Evolutionary conservation across 2,329 filamentous ascomycete species (phyloP).

Genomic region (Emericellopsis atlantica): DNA sequence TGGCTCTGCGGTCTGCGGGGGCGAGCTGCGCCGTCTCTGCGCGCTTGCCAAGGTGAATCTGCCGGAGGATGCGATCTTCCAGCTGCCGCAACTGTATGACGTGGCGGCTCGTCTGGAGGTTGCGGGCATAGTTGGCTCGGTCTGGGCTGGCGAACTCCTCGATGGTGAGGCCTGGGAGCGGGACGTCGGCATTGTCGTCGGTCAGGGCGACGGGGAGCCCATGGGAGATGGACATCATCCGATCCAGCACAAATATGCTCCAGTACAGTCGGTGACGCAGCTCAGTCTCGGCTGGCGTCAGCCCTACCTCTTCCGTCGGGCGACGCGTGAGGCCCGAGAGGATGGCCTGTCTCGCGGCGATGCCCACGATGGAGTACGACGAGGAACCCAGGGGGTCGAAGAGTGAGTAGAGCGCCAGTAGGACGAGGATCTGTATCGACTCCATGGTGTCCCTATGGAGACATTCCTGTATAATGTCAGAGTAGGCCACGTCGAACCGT

Average conservation of each 20-base stretch:
- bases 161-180: constrained; percentile 28
- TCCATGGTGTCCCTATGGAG: constrained; percentile 19
- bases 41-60: constrained; percentile 19
- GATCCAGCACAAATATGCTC: constrained; percentile 30
- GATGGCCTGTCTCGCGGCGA: constrained; percentile 24
- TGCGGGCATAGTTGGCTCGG: constrained; percentile 21
- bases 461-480: constrained; percentile 26
- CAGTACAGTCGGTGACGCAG: constrained; percentile 27
- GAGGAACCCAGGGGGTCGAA: constrained; percentile 27
- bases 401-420: constrained; percentile 28
- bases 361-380: constrained; percentile 25
- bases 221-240: constrained; percentile 28
- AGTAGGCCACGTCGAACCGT: constrained; percentile 25
- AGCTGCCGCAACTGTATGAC: constrained; percentile 29
- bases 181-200: constrained; percentile 24
- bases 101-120: too few species aligned
- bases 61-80: constrained; percentile 22
- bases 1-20: constrained; percentile 16
- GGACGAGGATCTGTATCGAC: constrained; percentile 25
- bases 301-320: constrained; percentile 11
- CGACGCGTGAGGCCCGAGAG: constrained; percentile 21
- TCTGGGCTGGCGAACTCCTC: constrained; percentile 29
- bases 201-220: constrained; percentile 25
- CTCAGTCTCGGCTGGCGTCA: constrained; percentile 14
- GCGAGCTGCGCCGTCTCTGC: constrained; percentile 15